A percentile compares a stretch with the other conserved stretches of the same genome.
phyloP scores from a whole-genome alignment of 371 early-diverging fungal species.

The Rhizopus stolonifer region DNA sequence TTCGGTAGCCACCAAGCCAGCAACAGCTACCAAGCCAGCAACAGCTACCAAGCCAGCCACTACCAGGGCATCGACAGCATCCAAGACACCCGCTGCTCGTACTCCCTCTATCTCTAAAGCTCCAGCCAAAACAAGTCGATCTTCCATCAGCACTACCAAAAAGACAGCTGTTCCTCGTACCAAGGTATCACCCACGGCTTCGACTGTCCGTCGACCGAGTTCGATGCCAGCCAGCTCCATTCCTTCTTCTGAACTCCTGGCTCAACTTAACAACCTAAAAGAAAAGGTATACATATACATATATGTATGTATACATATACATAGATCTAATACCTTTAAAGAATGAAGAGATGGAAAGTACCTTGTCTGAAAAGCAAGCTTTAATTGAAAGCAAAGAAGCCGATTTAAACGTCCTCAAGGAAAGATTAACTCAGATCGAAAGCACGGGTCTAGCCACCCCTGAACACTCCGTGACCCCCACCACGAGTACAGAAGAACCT shows the following conservation, averaged over 20 bases:
- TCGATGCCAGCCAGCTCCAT: constrained; percentile 8
- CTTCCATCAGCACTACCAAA: neutral
- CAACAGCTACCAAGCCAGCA: too few relatives aligned
- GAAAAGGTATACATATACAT: constrained; percentile 26
- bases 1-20: neutral
- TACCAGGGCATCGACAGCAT: too few relatives aligned
- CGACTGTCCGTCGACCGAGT: constrained; percentile 14
- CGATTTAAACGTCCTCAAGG: constrained; percentile 18
- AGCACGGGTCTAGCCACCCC: constrained; percentile 23
- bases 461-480: constrained; percentile 4
- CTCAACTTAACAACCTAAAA: constrained; percentile 24
- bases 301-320: neutral
- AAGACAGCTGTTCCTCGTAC: neutral
- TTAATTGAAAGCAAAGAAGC: constrained; percentile 19
- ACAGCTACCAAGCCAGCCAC: neutral
- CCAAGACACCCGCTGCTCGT: neutral
- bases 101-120: neutral
- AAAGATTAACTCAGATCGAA: constrained; percentile 18
- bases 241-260: constrained; percentile 16
- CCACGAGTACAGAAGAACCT: constrained; percentile 4
- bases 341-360: constrained; percentile 22
- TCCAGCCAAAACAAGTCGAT: neutral
- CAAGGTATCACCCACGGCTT: constrained; percentile 23
- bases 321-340: constrained; percentile 3
- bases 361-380: constrained; percentile 22